Conservation (phyloP, 2,329 filamentous ascomycete species). For the Hortaea werneckii region DNA sequence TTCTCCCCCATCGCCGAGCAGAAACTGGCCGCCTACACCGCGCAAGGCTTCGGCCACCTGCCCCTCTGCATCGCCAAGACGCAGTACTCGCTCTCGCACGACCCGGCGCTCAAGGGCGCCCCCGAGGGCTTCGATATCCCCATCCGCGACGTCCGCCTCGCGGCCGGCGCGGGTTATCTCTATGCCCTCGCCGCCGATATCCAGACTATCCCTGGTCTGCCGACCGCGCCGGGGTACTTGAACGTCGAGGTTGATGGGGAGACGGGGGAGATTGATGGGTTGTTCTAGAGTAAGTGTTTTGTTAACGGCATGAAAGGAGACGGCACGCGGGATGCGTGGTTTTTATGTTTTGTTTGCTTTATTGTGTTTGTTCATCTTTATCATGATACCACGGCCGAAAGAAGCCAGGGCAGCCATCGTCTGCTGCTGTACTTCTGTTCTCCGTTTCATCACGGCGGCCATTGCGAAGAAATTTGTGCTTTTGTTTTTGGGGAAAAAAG, state of each 20-base stretch:
- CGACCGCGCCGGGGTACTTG: conserved; percentile 88
- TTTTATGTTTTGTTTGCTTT: no score
- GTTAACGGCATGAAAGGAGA: not conserved
- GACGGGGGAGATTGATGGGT: conserved; percentile 50
- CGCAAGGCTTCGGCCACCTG: conserved; percentile 82
- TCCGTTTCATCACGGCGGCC: no score
- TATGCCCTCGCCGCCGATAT: conserved; percentile 95
- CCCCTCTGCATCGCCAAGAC: conserved; percentile 98
- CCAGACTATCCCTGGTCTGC: conserved; percentile 92
- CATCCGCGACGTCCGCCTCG: conserved; percentile 87
- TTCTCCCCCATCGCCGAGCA: conserved; percentile 90
- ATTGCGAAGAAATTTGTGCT: no score
- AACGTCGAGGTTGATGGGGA: conserved; percentile 66
- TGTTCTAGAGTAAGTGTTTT: conserved; percentile 55
- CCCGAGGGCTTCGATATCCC: conserved; percentile 90
- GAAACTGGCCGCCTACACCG: conserved; percentile 91
- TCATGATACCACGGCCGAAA: not conserved
- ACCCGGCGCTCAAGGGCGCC: conserved; percentile 87
- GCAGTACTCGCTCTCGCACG: conserved; percentile 91
- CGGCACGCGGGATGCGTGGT: not conserved
- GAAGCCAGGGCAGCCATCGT: not conserved
- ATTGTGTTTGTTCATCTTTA: not conserved
- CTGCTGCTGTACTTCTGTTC: no score
- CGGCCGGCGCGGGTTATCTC: conserved; percentile 87
- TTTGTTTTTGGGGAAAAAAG: no score